Percentiles rank a stretch among this genome's conserved stretches.
These are phyloP conservation scores for Lactarius hatsudake DNA, from an alignment of 768 basidiomycete genomes.

Conservation along the genomic window DNA sequence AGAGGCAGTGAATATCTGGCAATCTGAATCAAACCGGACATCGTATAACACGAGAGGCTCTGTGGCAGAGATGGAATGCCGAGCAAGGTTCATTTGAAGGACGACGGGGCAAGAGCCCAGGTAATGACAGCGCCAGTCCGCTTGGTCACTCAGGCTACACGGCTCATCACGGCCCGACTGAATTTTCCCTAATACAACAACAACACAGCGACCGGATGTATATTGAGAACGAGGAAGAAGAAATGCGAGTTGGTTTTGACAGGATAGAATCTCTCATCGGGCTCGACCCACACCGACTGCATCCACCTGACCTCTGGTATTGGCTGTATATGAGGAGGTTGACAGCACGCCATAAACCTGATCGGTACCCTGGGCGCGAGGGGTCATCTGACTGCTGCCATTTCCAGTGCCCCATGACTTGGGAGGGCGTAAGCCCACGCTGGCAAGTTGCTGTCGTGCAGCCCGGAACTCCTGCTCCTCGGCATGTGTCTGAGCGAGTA, in stretches of 20 bases:
- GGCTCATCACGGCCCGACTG: constrained; percentile 19
- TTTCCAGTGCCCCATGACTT: constrained; percentile 61
- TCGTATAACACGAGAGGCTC: constrained; percentile 72
- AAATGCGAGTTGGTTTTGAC: constrained; percentile 2
- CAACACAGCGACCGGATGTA: constrained; percentile 13
- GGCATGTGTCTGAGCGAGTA: constrained; percentile 74
- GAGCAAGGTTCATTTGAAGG: constrained; percentile 75
- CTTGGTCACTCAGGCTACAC: neutral
- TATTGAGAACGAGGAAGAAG: constrained; percentile 3
- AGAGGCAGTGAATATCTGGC: constrained; percentile 73
- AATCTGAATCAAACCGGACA: constrained; percentile 77
- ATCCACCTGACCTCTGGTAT: constrained; percentile 28
- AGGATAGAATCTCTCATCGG: constrained; percentile 12
- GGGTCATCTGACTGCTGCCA: constrained; percentile 18
- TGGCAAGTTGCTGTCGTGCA: constrained; percentile 72
- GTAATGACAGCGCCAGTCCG: neutral
- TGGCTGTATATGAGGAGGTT: constrained; percentile 19
- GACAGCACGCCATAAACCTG: constrained; percentile 19
- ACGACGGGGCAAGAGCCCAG: constrained; percentile 19
- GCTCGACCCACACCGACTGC: constrained; percentile 25
- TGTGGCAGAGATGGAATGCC: constrained; percentile 78
- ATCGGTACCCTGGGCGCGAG: constrained; percentile 19
- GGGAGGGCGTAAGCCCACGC: constrained; percentile 72
- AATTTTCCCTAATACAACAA: constrained; percentile 7
- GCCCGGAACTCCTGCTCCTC: constrained; percentile 82